phyloP scores from a whole-genome alignment of 2,329 filamentous ascomycete species.

The Emmonsiellopsis sp. region DNA sequence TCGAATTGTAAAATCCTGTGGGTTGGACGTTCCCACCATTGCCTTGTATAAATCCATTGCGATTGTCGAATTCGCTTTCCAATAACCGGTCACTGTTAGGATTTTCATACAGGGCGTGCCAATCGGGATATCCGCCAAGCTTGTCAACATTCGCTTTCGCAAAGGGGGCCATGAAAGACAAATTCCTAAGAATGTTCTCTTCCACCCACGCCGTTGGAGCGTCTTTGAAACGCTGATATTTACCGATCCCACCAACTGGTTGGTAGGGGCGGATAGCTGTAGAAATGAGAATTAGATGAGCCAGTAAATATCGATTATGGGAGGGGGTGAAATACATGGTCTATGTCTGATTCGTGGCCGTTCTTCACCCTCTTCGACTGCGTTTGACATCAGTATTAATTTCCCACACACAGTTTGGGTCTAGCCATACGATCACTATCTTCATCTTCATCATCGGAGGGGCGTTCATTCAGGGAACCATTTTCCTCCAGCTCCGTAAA shows the following conservation, averaged over 20 bases:
- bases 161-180: not conserved
- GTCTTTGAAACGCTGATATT: constrained; percentile 1
- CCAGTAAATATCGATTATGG: not conserved
- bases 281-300: not conserved
- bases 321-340: not conserved
- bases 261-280: not conserved
- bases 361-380: no score
- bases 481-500: not conserved
- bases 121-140: not conserved
- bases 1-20: not conserved
- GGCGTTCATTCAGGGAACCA: not conserved
- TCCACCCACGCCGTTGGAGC: constrained; percentile 2
- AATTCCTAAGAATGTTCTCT: not conserved
- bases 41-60: not conserved
- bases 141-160: not conserved
- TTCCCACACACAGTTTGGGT: no score
- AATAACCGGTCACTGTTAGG: not conserved
- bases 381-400: no score
- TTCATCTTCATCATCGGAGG: not conserved
- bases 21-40: not conserved
- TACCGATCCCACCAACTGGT: not conserved
- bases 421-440: not conserved
- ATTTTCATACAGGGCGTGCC: not conserved
- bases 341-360: not conserved
- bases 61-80: not conserved